phyloP scores from a whole-genome alignment of 2,329 filamentous ascomycete species.

The Ophiocordyceps camponoti-leonardi region DNA sequence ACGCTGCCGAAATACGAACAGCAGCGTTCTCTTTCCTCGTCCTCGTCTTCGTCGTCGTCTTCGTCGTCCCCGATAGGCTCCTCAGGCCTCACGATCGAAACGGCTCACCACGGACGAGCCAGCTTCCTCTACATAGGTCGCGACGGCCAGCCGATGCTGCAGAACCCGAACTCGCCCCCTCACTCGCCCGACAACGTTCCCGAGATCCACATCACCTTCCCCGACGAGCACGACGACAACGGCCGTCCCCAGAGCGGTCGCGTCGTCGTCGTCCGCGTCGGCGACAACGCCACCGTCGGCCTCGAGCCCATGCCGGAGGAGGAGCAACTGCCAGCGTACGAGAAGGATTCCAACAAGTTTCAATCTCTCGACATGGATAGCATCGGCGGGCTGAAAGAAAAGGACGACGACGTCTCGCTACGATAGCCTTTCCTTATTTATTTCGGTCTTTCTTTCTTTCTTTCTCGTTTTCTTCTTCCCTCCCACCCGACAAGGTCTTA shows the following conservation, averaged over 20 bases:
- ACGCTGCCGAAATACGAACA: constrained; percentile 16
- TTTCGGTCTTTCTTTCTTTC: too few relatives aligned
- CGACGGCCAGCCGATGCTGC: constrained; percentile 58
- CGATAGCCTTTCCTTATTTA: too few relatives aligned
- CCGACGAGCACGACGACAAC: constrained; percentile 76
- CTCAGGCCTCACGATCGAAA: constrained; percentile 38
- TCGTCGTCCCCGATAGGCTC: not conserved
- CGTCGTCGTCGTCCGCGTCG: constrained; percentile 81
- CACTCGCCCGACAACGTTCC: constrained; percentile 70
- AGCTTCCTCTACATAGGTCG: constrained; percentile 66
- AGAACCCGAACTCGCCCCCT: constrained; percentile 58
- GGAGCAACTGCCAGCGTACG: constrained; percentile 74
- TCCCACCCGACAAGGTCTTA: too few relatives aligned
- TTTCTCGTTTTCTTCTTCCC: too few relatives aligned
- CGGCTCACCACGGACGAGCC: constrained; percentile 35
- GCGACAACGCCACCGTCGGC: constrained; percentile 69
- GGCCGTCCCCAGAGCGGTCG: constrained; percentile 71
- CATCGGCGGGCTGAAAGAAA: constrained; percentile 89
- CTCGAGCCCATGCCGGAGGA: constrained; percentile 73
- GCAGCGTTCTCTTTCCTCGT: too few relatives aligned
- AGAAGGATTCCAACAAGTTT: constrained; percentile 70
- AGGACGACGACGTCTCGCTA: constrained; percentile 30
- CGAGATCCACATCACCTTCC: constrained; percentile 96
- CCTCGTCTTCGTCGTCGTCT: not conserved
- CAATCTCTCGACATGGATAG: constrained; percentile 89